These are phyloP conservation scores for Pythium scleroteichum DNA, from an alignment of 352 stramenopile species.

Conservation along the genomic window DNA sequence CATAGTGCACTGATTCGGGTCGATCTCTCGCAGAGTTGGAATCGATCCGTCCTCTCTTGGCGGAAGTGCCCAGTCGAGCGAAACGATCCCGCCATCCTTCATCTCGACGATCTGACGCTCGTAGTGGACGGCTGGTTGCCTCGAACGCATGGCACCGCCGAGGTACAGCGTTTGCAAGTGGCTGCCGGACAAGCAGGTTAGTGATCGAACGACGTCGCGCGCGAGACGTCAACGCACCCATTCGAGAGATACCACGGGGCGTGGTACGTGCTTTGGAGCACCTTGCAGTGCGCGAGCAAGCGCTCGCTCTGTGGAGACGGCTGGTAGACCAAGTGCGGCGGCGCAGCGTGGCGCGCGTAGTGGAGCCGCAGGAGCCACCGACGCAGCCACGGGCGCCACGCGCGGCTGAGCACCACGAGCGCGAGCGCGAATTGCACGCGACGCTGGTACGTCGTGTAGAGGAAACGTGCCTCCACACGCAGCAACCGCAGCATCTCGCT, in stretches of 20 bases:
- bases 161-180: constrained; percentile 61
- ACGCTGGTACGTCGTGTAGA: constrained; percentile 10
- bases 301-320: constrained; percentile 35
- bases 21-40: constrained; percentile 26
- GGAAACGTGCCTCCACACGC: background rate
- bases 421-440: constrained; percentile 16
- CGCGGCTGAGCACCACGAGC: constrained; percentile 17
- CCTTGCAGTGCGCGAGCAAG: constrained; percentile 38
- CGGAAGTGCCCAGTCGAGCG: constrained; percentile 71
- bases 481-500: constrained; percentile 16
- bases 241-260: constrained; percentile 66
- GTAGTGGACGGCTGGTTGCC: constrained; percentile 43
- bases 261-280: constrained; percentile 48
- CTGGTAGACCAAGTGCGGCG: constrained; percentile 42
- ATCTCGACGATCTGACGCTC: constrained; percentile 55
- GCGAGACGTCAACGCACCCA: constrained; percentile 17
- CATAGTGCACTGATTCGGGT: constrained; percentile 40
- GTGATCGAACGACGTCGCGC: background rate
- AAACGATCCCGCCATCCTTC: constrained; percentile 68
- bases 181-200: constrained; percentile 1
- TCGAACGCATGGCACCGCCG: constrained; percentile 38
- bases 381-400: constrained; percentile 23
- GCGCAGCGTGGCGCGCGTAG: constrained; percentile 35
- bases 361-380: constrained; percentile 28
- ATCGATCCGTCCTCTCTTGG: constrained; percentile 18